phyloP scores from a whole-genome alignment of 768 basidiomycete species.

The Mycena latifolia region DNA sequence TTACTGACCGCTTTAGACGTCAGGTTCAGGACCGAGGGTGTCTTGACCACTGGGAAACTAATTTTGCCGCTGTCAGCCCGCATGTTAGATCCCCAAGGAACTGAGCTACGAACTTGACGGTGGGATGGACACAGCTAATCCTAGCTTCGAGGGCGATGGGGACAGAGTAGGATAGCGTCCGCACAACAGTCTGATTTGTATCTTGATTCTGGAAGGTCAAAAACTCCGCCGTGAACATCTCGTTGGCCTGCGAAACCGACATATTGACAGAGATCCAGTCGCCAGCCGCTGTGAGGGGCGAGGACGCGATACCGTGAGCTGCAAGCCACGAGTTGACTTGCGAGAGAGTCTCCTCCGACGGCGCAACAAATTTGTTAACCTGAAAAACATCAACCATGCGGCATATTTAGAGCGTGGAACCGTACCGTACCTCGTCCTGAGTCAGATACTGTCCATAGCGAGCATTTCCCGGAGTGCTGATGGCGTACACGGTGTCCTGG shows the following conservation, averaged over 20 bases:
- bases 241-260: conserved; percentile 5
- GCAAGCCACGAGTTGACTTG: conserved; percentile 9
- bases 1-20: conserved; percentile 4
- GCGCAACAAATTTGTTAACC: conserved; percentile 6
- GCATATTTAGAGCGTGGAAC: neutral
- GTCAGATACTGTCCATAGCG: conserved; percentile 21
- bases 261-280: neutral
- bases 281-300: conserved; percentile 9
- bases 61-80: conserved; percentile 5
- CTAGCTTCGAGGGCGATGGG: neutral
- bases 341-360: conserved; percentile 1
- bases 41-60: conserved; percentile 7
- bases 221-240: neutral
- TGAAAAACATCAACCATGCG: conserved; percentile 6
- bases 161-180: conserved; percentile 10
- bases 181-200: neutral
- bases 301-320: conserved; percentile 3
- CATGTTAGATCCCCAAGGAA: conserved; percentile 4
- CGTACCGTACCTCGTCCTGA: conserved; percentile 8
- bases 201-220: conserved; percentile 9
- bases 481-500: conserved; percentile 14
- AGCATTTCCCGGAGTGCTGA: conserved; percentile 15
- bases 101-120: conserved; percentile 3
- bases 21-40: neutral
- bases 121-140: conserved; percentile 7